These are phyloP conservation scores for Tricholoma saponaceum DNA, from an alignment of 768 basidiomycete genomes.

Conservation along the genomic window DNA sequence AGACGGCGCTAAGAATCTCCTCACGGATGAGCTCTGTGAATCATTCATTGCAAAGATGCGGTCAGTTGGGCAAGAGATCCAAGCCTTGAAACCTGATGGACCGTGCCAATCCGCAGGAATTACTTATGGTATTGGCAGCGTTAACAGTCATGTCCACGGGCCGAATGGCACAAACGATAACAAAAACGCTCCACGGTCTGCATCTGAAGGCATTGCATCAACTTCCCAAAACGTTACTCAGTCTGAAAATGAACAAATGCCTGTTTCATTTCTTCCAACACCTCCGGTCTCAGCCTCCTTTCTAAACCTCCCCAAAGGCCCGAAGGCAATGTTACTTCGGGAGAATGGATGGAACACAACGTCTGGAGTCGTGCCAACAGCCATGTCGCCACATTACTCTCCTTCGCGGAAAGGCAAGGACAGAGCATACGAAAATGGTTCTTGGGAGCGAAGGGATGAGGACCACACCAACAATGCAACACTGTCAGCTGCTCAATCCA, in stretches of 20 bases:
- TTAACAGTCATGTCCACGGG: neutral
- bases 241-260: neutral
- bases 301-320: constrained; percentile 12
- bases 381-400: neutral
- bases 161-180: neutral
- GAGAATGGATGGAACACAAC: neutral
- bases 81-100: neutral
- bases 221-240: neutral
- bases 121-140: neutral
- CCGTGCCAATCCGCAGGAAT: neutral
- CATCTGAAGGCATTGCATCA: neutral
- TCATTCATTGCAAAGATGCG: constrained; percentile 18
- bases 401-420: neutral
- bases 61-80: constrained; percentile 10
- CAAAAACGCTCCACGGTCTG: neutral
- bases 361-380: neutral
- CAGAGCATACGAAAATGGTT: neutral
- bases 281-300: neutral
- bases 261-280: neutral
- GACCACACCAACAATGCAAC: neutral
- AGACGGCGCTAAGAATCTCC: constrained; percentile 11
- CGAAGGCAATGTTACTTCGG: constrained; percentile 15
- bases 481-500: neutral
- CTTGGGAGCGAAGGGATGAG: neutral
- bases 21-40: constrained; percentile 23